Percentiles rank a stretch among this genome's conserved stretches.
These are phyloP conservation scores for Blastobotrys arbuscula DNA, from an alignment of 1,139 yeast genomes.

Conservation along the genomic window DNA sequence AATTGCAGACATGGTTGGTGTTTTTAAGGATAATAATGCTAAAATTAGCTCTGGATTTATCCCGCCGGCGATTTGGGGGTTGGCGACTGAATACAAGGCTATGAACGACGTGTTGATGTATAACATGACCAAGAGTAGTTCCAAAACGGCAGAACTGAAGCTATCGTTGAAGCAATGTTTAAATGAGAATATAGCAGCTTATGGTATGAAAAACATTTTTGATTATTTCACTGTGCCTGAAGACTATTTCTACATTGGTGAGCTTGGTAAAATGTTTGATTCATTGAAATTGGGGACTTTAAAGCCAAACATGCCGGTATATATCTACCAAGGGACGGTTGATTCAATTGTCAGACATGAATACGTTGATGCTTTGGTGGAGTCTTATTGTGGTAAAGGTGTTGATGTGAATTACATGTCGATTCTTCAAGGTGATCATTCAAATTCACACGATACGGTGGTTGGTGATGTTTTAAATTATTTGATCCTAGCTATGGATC, in stretches of 20 bases:
- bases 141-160: conserved; percentile 15
- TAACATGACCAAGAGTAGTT: conserved; percentile 17
- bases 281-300: conserved; percentile 21
- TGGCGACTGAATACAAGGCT: conserved; percentile 28
- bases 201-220: conserved; percentile 19
- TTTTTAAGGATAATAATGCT: conserved; percentile 19
- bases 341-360: conserved; percentile 27
- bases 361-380: conserved; percentile 19
- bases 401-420: conserved; percentile 23
- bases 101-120: conserved; percentile 11
- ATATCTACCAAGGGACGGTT: conserved; percentile 29
- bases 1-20: conserved; percentile 22
- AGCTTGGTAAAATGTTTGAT: conserved; percentile 24
- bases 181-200: conserved; percentile 16
- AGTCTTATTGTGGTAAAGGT: conserved; percentile 11
- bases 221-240: conserved; percentile 18
- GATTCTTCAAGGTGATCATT: conserved; percentile 22
- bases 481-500: conserved; percentile 1
- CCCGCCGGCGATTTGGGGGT: conserved; percentile 29
- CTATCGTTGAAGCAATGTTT: conserved; percentile 18
- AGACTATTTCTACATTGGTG: conserved; percentile 17
- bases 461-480: background rate
- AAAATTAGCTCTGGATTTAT: conserved; percentile 26
- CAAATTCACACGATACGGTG: background rate
- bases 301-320: conserved; percentile 24